Base-by-base conservation (phyloP, 2,329 filamentous ascomycete species). In the Aureobasidium leucospermi region DNA sequence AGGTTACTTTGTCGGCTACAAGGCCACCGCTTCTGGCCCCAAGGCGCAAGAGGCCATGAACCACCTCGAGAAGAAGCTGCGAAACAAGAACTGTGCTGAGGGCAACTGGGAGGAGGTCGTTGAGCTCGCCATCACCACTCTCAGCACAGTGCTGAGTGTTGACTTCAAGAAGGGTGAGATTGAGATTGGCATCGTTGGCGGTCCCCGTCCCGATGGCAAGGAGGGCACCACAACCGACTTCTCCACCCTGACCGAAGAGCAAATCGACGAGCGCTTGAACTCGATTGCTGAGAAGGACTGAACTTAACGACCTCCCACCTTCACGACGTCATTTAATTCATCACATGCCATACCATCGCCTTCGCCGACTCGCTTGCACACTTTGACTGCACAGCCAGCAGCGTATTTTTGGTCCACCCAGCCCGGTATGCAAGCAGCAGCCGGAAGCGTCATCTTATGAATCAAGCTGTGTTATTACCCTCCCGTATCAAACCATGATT, bases 131-230 rank as follows among this genome's bases (percentile, higher is more conserved):
- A 99, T 99, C 74, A 89, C 90, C 46, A 93, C 94, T 6, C 79
- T 99, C 74, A 96, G 92, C 83, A 96, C 89, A 38, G 92, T 99
- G 62, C 82, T 99, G 65, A 96, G 93, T 76, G 96, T 97, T 75
- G 94, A 99, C 75, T 99, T 99, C 82, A 99, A 99, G 85, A 97
- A 97, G 82, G 89, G 89, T 68, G 94, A 99, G 81, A 87, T 99
- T 74, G 94, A 99, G 79, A 90, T 99, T 76, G 94, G 94, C 64
- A 92, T 99, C 71, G 94, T 96, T 58, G 94, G 94, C 66, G 93
- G 91, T 32, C 92, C 93, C 60, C 83, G 85, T 69, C 77, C 80
- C 61, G 90, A 96, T 71, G 93, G 92, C 66, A 82, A 89, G 76
- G 89, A 95, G 73, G 90, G 90, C 65, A 88, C 87, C 64, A 83